A percentile compares a stretch with the other conserved stretches of the same genome.
Evolutionary conservation across 768 basidiomycete genomes (phyloP).

Genomic region (Cystoderma amianthinum): DNA sequence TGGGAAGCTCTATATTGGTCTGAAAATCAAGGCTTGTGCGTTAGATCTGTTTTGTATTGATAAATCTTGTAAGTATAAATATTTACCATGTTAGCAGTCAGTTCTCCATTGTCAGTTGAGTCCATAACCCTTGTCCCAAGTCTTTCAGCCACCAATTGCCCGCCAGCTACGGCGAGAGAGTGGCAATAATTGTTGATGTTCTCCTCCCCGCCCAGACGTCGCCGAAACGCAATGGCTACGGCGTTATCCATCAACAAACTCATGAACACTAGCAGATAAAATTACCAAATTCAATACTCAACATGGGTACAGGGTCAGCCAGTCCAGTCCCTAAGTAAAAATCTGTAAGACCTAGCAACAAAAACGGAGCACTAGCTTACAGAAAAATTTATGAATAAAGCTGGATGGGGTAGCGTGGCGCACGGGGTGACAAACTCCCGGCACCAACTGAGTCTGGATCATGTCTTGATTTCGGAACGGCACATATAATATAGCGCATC

Average conservation of each 20-base stretch:
- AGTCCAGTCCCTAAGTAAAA: slow-evolving; percentile 19
- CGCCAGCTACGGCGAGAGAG: slow-evolving; percentile 60
- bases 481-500: slow-evolving; percentile 35
- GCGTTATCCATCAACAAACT: no score
- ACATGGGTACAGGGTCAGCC: slow-evolving; percentile 43
- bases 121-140: slow-evolving; percentile 63
- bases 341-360: background rate
- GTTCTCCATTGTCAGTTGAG: slow-evolving; percentile 27
- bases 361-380: background rate
- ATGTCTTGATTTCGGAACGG: background rate
- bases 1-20: slow-evolving; percentile 29
- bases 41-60: background rate
- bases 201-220: slow-evolving; percentile 69
- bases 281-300: slow-evolving; percentile 49
- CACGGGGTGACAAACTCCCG: background rate
- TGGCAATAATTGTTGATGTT: slow-evolving; percentile 69
- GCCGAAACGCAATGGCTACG: slow-evolving; percentile 67
- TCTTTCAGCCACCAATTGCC: slow-evolving; percentile 46
- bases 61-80: background rate
- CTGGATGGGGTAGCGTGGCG: background rate
- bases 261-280: background rate
- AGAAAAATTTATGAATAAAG: background rate
- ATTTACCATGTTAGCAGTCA: slow-evolving; percentile 67
- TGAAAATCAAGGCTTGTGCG: slow-evolving; percentile 4
- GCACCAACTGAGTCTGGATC: background rate